Evolutionary conservation across 1,139 yeast genomes (phyloP), one percentile per base, ranked within the genome.

Genomic region (Ogataea hybrid): DNA sequence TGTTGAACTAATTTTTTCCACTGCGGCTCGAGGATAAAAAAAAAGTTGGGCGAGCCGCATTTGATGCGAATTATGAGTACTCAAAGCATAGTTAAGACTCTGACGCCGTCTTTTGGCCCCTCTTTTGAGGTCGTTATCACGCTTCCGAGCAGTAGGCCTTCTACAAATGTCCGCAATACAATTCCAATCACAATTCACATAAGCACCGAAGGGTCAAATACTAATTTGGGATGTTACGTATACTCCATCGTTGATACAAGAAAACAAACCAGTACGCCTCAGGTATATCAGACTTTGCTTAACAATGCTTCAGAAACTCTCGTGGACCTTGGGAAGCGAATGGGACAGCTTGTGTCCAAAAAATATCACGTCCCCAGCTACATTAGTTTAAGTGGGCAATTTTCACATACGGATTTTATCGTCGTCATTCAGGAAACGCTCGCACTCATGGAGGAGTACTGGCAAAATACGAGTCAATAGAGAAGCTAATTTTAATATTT

Each of bases 301-400:
- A 67, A 68, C 41, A 63, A 64, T 39, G 45, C 70, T 2, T 56
- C 59, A 14, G 71, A 68, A 37, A 49, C 52, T 0, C 39, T 62
- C 17, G 52, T 68, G 14, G 74, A 70, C 37, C 43, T 66, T 33
- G 53, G 70, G 0, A 61, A 57, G 27, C 60, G 68, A 42, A 41
- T 70, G 5, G 65, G 71, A 0, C 56, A 48, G n/a, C 44, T 66
- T 7, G 45, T 68, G 0, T 57, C 64, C 3, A 62, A 62, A 42
- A 68, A 63, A 43, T 69, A 59, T 41, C 47, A 51, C 6, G 47
- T 49, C 3, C 73, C 73, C 1, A 53, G 63, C 12, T 70, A 69
- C 48, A 67, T 68, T 2, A 59, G 63, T 42, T 39, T 68, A 4
- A 64, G 62, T 46, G 69, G 71, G 0, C 41, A 47, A n/a, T 43